Base-by-base conservation (phyloP, 108 stramenopile genomes). In the Licmophora abbreviata region DNA sequence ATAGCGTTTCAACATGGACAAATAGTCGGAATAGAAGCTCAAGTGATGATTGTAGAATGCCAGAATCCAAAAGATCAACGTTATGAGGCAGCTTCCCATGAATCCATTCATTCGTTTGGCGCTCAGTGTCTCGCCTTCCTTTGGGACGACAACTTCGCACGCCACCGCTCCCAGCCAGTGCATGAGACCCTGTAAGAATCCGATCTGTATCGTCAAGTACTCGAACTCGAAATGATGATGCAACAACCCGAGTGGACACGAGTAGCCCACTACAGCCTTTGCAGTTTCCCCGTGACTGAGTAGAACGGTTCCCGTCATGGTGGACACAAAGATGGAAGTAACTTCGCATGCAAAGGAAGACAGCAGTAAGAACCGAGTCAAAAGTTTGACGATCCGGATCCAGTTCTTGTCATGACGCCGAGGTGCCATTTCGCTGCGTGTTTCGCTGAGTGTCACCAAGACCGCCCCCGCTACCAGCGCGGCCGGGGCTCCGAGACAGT, bases 381-480 rank as follows among this genome's bases (percentile, higher is more conserved):
- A 14, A 3, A 40, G 33, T 36, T 78, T 78, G 22, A 43, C 41
- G 23, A 56, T 34, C 12, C 73, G 71, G 3, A 64, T 48, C 50
- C 59, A 55, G 18, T 17, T 12, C 3, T 15, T 12, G 37, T 76
- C 70, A 1, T 17, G 23, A 1, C 23, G 30, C 14, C 51, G 29
- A 0, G 70, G 66, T 2, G 51, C 40, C 27, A 35, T 26, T 1
- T 44, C 60, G 29, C 55, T 48, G 21, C 68, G 21, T 18, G 52
- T 67, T 50, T 74, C 72, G 6, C 17, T n/a, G 29, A 74, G 10
- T 12, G 72, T 68, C 9, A 51, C 77, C 42, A 78, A 29, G 10
- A 78, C 77, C n/a, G 77, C 77, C 2, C 71, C 69, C 9, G 71
- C 77, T 23, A 78, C 65, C 9, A 78, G 43, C 1, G 77, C 71